These are phyloP conservation scores for Rhizopogon roseolus DNA, from an alignment of 768 basidiomycete genomes.

Conservation along the genomic window DNA sequence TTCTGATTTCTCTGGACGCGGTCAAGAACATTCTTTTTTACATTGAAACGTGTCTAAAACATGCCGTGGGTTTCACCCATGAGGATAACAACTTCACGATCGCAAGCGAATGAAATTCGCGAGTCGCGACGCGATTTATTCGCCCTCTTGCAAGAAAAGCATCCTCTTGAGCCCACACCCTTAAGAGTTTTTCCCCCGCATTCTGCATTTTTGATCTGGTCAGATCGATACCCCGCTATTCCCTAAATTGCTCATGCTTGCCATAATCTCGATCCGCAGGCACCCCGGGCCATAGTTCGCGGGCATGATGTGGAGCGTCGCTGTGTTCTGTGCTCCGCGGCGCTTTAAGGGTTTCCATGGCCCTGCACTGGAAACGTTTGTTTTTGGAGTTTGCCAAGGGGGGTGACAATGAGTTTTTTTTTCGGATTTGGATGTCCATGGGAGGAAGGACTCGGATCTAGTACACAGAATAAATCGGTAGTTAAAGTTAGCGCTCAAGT, in stretches of 20 bases:
- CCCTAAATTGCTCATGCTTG: background rate
- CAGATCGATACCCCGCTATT: conserved; percentile 2
- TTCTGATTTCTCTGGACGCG: background rate
- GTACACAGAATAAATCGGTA: background rate
- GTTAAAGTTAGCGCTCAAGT: background rate
- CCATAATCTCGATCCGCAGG: conserved; percentile 2
- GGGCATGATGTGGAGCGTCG: background rate
- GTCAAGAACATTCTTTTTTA: background rate
- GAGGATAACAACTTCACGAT: background rate
- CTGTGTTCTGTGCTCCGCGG: conserved; percentile 1
- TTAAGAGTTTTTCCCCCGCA: background rate
- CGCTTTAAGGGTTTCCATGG: background rate
- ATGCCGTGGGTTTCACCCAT: background rate
- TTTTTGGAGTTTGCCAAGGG: background rate
- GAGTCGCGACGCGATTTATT: background rate
- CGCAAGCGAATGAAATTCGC: background rate
- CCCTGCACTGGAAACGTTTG: background rate
- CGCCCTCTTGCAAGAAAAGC: background rate
- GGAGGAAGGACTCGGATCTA: background rate
- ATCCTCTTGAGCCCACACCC: background rate
- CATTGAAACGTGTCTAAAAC: background rate
- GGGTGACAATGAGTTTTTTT: background rate
- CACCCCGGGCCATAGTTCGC: background rate
- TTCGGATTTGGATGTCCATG: background rate
- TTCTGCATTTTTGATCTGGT: conserved; percentile 1